A percentile compares a stretch with the other conserved stretches of the same genome.
Conservation (phyloP, 2,329 filamentous ascomycete genomes). For the Stachybotrys echinatus region DNA sequence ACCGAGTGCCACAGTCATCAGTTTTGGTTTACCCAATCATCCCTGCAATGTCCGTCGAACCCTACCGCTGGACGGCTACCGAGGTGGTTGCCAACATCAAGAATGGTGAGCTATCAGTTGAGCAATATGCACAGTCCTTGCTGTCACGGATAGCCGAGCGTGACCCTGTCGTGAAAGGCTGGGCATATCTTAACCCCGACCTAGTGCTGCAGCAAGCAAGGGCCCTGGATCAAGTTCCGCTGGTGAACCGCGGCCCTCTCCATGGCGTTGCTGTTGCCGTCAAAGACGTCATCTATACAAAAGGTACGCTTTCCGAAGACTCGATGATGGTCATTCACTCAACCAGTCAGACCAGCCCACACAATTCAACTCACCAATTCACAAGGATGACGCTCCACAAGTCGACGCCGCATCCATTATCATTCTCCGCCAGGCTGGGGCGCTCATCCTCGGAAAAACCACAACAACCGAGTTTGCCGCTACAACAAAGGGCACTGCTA, state of each 20-base stretch:
- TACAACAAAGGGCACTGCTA: constrained; percentile 45
- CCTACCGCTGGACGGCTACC: constrained; percentile 29
- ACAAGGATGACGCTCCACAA: constrained; percentile 34
- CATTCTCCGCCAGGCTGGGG: constrained; percentile 48
- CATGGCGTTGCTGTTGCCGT: constrained; percentile 53
- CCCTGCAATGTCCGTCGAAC: neutral
- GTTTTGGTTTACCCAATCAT: no score
- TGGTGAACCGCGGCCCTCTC: constrained; percentile 42
- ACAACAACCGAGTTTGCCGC: constrained; percentile 62
- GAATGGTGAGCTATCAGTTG: constrained; percentile 37
- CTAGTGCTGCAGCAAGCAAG: constrained; percentile 42
- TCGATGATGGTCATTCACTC: neutral
- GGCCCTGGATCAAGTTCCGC: constrained; percentile 41
- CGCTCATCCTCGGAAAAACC: constrained; percentile 39
- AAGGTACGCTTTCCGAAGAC: constrained; percentile 28
- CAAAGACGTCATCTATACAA: constrained; percentile 56
- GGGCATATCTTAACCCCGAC: constrained; percentile 39
- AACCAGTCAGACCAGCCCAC: constrained; percentile 47
- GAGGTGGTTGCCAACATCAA: constrained; percentile 32
- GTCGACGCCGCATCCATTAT: constrained; percentile 48
- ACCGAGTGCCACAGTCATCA: no score
- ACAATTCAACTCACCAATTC: constrained; percentile 49
- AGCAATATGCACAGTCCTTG: constrained; percentile 43
- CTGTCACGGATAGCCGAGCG: constrained; percentile 37
- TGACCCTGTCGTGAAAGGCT: constrained; percentile 41